These are phyloP conservation scores for Grammothele lineata DNA, from an alignment of 768 basidiomycete species.

Conservation along the genomic window DNA sequence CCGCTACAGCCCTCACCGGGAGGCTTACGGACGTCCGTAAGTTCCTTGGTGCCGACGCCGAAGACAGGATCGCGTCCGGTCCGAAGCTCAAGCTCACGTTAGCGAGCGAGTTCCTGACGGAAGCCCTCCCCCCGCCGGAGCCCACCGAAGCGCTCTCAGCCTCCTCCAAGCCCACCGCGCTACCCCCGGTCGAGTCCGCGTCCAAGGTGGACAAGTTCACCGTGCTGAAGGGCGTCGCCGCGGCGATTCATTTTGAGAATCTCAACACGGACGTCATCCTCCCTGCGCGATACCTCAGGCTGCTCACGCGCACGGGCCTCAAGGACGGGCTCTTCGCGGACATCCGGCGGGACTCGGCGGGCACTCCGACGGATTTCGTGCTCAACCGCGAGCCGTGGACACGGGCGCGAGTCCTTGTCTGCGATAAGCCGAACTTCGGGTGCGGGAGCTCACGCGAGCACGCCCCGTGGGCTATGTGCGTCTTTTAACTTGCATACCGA, in stretches of 20 bases:
- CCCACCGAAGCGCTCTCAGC: constrained; percentile 19
- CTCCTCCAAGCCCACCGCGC: constrained; percentile 7
- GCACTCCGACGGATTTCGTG: constrained; percentile 53
- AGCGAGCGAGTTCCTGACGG: constrained; percentile 74
- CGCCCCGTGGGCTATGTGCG: constrained; percentile 52
- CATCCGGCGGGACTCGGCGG: constrained; percentile 44
- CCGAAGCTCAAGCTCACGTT: constrained; percentile 66
- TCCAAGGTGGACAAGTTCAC: constrained; percentile 40
- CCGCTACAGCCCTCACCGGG: constrained; percentile 58
- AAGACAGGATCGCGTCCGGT: constrained; percentile 23
- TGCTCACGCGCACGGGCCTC: constrained; percentile 59
- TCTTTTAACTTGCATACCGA: no score
- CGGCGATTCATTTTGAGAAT: constrained; percentile 50
- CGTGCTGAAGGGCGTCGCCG: constrained; percentile 47
- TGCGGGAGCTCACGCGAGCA: constrained; percentile 62
- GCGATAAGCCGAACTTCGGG: constrained; percentile 59
- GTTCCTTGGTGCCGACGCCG: constrained; percentile 33
- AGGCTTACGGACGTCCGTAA: constrained; percentile 57
- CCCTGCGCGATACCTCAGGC: constrained; percentile 64
- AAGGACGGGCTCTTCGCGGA: constrained; percentile 55
- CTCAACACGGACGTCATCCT: constrained; percentile 68
- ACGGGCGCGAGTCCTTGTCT: constrained; percentile 49
- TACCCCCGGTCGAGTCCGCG: constrained; percentile 27
- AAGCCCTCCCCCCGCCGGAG: constrained; percentile 41
- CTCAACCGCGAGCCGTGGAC: constrained; percentile 57